Percentiles rank a stretch among this genome's conserved stretches.
Conservation (phyloP, 2,329 filamentous ascomycete species). For the Neocucurbitaria cava region DNA sequence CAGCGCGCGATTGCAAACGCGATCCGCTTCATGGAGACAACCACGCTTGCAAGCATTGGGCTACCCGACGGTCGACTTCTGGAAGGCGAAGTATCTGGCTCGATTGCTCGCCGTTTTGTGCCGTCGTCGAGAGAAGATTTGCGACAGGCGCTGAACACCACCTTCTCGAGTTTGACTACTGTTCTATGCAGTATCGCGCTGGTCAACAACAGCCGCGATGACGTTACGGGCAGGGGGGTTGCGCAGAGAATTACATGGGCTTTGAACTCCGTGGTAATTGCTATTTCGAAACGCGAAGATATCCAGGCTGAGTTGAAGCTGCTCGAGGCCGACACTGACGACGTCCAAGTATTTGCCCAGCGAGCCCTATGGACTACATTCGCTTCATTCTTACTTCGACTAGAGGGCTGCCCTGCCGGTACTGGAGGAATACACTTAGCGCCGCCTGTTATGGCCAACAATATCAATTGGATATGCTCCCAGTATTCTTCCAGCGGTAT, state of each 20-base stretch:
- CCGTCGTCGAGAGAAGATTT: constrained; percentile 35
- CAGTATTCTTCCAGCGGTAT: constrained; percentile 33
- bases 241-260: constrained; percentile 28
- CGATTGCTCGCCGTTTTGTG: constrained; percentile 25
- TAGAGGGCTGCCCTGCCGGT: constrained; percentile 19
- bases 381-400: constrained; percentile 32
- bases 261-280: constrained; percentile 32
- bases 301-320: constrained; percentile 31
- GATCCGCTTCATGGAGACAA: constrained; percentile 41
- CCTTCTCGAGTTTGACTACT: constrained; percentile 44
- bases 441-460: constrained; percentile 12
- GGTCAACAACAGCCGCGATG: constrained; percentile 28
- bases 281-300: constrained; percentile 31
- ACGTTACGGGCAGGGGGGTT: constrained; percentile 18
- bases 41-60: constrained; percentile 36
- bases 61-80: constrained; percentile 33
- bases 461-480: constrained; percentile 28
- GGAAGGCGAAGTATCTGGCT: constrained; percentile 24
- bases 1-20: constrained; percentile 31
- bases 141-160: constrained; percentile 44
- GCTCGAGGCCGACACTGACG: constrained; percentile 29
- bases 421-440: constrained; percentile 11
- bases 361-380: constrained; percentile 37
- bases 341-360: constrained; percentile 38
- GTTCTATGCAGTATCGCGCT: constrained; percentile 44